Evolutionary conservation across 345 rosid genomes (phyloP), one percentile per base, ranked within the genome.

Genomic region (Dovyalis caffra): DNA sequence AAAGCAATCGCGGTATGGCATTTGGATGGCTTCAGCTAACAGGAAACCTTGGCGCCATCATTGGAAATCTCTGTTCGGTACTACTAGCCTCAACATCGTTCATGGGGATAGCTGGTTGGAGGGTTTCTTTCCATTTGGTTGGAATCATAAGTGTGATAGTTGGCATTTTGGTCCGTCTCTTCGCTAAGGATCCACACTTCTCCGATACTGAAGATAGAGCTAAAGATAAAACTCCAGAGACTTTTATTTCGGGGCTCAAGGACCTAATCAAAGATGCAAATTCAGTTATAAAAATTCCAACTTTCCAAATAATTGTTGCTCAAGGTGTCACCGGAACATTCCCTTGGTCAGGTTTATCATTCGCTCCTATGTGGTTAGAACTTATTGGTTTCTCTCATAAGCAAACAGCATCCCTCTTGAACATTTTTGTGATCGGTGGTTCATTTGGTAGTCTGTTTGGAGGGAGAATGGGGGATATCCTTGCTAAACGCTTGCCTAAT

Each of bases 21-120:
- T 91, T 93, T 40, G 95, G 98, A 70, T 93, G 97, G 95, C 81
- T 91, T 34, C 89, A 88, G 58, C 77, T 91, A 3, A 87, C 92
- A 0, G 86, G 85, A 69, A 88, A 80, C 76, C 1, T 90, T 1
- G 95, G 95, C 69, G 83, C 93, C 62, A 88, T 90, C 38, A 67
- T 90, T 2, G 95, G 97, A 21, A 78, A 83, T 28, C 75, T 90
- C 3, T 86, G 72, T 69, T 81, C 97, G 2, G 85, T 91, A 2
- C 85, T 88, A 67, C 72, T 90, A 8, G 92, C 97, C n/a, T 85
- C 97, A 33, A 87, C 79, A 37, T 82, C 92, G 18, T 80, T 93
- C 85, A 53, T 88, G 75, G 97, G 98, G 16, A 66, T 91, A 58
- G 80, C 93, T 4, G 90, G 97, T 29, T 93, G 95, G 97, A 82